These are phyloP conservation scores for Monascus ruber DNA, from an alignment of 2,329 filamentous ascomycete species.

Conservation along the genomic window DNA sequence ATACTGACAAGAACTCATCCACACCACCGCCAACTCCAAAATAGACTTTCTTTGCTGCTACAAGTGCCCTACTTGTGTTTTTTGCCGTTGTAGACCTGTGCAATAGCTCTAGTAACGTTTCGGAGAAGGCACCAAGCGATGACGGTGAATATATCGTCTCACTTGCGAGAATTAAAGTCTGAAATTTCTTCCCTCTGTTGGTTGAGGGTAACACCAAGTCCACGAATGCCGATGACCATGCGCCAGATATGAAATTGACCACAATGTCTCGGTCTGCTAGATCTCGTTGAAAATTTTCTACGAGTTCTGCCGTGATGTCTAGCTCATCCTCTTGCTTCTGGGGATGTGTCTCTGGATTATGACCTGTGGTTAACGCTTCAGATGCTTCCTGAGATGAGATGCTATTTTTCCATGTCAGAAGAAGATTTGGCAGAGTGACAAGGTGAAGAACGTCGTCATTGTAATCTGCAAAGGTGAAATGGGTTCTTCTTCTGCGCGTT, in stretches of 20 bases:
- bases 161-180: conserved; percentile 45
- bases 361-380: conserved; percentile 1
- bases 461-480: conserved; percentile 51
- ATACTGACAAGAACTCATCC: conserved; percentile 41
- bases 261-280: conserved; percentile 34
- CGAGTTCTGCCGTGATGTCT: conserved; percentile 39
- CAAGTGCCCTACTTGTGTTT: conserved; percentile 36
- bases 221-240: conserved; percentile 41
- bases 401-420: conserved; percentile 42
- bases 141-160: conserved; percentile 55
- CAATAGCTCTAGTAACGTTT: conserved; percentile 41
- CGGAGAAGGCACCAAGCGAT: conserved; percentile 43
- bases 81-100: conserved; percentile 20
- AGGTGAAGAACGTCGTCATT: conserved; percentile 50
- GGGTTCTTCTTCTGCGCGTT: conserved; percentile 17
- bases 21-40: conserved; percentile 57
- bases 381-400: conserved; percentile 4
- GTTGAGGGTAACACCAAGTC: conserved; percentile 33
- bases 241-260: conserved; percentile 47
- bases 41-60: conserved; percentile 55
- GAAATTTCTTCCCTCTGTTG: conserved; percentile 16
- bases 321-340: conserved; percentile 26
- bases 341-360: conserved; percentile 4
- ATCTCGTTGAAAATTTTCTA: conserved; percentile 34
- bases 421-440: conserved; percentile 49